Evolutionary conservation across 768 basidiomycete species (phyloP), one percentile per base, ranked within the genome.

Genomic region (Cantharellus cinnabarinus): DNA sequence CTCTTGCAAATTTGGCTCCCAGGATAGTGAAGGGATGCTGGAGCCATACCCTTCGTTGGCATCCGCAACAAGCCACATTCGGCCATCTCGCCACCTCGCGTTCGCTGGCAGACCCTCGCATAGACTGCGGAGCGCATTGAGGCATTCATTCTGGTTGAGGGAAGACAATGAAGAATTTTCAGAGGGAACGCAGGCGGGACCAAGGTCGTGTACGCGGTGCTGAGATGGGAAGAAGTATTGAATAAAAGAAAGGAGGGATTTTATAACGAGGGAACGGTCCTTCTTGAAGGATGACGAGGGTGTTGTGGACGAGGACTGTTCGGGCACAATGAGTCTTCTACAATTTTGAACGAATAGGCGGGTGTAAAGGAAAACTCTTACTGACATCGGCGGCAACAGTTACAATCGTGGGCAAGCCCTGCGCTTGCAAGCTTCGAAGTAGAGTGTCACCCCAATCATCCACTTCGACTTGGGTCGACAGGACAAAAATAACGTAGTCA

Each of bases 211-310:
- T 0, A 98, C 75, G 41, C 82, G 77, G 4, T 76, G 71, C 65
- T 91, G 84, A 34, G 77, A 75, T 2, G 94, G 94, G 61, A 88
- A 86, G 69, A 98, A 99, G 71, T 97, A 97, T 63, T 83, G 83
- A 60, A 93, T 81, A 74, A 97, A 99, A 5, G 91, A 95, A 4
- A 94, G 76, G 3, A 97, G 75, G 1, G 90, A 95, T 71, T 89
- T 91, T 59, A 89, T 71, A 53, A 90, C 77, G 15, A 78, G 79
- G 1, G 79, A 65, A 39, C 79, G 79, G 40, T 78, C 71, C 70
- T 89, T 89, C 20, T 29, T 29, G 20, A 29, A 4, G 66, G 66
- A n/a, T 67, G 58, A 41, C 51, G 20, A 29, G 59, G 2, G 44
- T 48, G 34, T 61, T 29, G 20, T 29, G 20, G 20, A 29, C 20